These are phyloP conservation scores for Haematococcus sp. DNA, from an alignment of 139 green algal species.

Conservation along the genomic window DNA sequence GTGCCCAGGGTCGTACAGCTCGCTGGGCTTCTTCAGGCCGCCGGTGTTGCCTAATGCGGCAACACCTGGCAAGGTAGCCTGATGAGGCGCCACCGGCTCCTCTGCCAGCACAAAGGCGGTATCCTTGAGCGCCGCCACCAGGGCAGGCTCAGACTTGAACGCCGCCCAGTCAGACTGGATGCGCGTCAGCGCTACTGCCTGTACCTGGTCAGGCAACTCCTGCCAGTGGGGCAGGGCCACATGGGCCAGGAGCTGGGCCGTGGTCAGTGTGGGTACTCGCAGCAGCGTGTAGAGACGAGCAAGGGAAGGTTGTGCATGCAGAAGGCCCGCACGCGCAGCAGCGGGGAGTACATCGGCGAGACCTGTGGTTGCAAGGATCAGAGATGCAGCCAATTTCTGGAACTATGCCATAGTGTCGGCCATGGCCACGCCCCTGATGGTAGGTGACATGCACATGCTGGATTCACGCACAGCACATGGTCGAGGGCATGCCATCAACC, in stretches of 20 bases:
- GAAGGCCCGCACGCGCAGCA: conserved; percentile 7
- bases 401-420: no score
- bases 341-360: conserved; percentile 18
- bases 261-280: conserved; percentile 27
- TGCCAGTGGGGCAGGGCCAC: conserved; percentile 36
- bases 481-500: no score
- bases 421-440: no score
- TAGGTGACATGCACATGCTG: no score
- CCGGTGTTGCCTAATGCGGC: not conserved
- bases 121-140: conserved; percentile 38
- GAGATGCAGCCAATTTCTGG: conserved; percentile 1
- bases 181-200: conserved; percentile 30
- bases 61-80: not conserved
- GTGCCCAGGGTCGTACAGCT: conserved; percentile 62
- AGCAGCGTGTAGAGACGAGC: conserved; percentile 36
- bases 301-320: conserved; percentile 18
- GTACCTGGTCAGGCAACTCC: conserved; percentile 8
- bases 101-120: conserved; percentile 41
- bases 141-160: not conserved
- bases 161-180: conserved; percentile 19
- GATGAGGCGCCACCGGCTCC: not conserved
- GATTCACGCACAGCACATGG: no score
- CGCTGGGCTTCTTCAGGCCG: not conserved
- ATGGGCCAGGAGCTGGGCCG: conserved; percentile 18
- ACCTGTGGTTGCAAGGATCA: conserved; percentile 19